Base-by-base conservation (phyloP, 73 alveolate species). In the Effrenium voratum region DNA sequence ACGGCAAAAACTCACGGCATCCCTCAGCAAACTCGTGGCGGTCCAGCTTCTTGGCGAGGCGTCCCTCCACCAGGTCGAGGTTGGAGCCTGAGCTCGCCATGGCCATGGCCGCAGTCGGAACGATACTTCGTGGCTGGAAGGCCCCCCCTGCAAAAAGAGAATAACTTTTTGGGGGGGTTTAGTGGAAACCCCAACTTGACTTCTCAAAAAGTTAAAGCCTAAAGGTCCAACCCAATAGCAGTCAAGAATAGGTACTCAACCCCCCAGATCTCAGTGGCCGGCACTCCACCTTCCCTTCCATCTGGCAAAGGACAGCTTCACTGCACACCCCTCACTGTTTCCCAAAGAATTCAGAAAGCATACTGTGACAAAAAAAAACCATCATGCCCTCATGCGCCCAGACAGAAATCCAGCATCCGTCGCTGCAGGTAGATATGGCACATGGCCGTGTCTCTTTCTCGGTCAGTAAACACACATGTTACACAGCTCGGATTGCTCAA, bases 271-370 rank as follows among this genome's bases (percentile, higher is more conserved):
- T 28, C 1, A 45, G 90, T 12, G 22, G 70, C 90, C 43, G 28
- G 68, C 90, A 79, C 28, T 79, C 90, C 26, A 79, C 45, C 90
- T 79, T 79, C 68, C 90, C 90, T 4, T 79, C 90, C 90, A 79
- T 44, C 90, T 79, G 90, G 70, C 90, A 44, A 79, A 22, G 66
- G 24, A 19, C 19, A 19, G 63, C 63, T 52, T 19, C 63, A 52
- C 63, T 19, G 19, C 8, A 52, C 19, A 8, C 63, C 26, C 26
- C 26, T 52, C 8, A 52, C 8, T 12, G 19, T 8, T 52, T 52
- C 19, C 63, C 8, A 19, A 12, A 8, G 8, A 19, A 52, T 19
- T 52, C 19, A 12, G 63, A 19, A 52, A 12, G 63, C 19, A 19
- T 19, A 52, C 19, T 52, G 8, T 8, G 8, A 8, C 63, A 52